Conservation (phyloP, 306 rosid genomes). For the Myrica gale region DNA sequence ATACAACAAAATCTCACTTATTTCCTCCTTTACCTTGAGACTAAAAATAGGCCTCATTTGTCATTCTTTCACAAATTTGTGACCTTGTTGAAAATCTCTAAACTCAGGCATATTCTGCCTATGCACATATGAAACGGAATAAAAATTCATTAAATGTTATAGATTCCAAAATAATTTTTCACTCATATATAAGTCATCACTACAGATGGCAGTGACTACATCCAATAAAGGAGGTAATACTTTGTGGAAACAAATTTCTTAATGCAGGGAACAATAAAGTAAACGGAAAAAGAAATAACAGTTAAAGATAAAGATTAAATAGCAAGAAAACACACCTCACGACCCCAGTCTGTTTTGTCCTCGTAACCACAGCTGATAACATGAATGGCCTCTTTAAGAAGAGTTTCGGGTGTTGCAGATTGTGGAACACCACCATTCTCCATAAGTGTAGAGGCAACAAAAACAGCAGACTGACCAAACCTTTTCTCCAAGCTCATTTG, state of each 20-base stretch:
- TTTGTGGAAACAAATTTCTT: not conserved
- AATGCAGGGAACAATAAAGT: not conserved
- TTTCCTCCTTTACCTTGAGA: not conserved
- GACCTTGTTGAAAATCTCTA: not conserved
- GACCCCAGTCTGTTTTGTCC: slow-evolving; percentile 95
- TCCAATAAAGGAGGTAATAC: not conserved
- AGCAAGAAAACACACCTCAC: slow-evolving; percentile 52
- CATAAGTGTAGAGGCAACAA: slow-evolving; percentile 94
- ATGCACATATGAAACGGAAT: not conserved
- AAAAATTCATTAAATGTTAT: not conserved
- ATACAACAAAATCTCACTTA: not conserved
- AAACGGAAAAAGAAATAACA: not conserved
- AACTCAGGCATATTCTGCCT: not conserved
- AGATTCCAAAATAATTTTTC: not conserved
- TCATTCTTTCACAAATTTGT: not conserved
- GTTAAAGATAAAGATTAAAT: slow-evolving; percentile 18
- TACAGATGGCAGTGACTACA: not conserved
- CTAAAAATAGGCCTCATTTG: not conserved
- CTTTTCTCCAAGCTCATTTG: slow-evolving; percentile 95
- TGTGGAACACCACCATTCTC: slow-evolving; percentile 99
- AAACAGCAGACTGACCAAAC: slow-evolving; percentile 90
- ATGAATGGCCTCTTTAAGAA: slow-evolving; percentile 96
- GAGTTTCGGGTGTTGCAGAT: slow-evolving; percentile 91
- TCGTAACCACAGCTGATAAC: slow-evolving; percentile 99
- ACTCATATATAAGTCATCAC: not conserved